Conservation (phyloP, 2,329 filamentous ascomycete genomes). For the Colletotrichum lentis region DNA sequence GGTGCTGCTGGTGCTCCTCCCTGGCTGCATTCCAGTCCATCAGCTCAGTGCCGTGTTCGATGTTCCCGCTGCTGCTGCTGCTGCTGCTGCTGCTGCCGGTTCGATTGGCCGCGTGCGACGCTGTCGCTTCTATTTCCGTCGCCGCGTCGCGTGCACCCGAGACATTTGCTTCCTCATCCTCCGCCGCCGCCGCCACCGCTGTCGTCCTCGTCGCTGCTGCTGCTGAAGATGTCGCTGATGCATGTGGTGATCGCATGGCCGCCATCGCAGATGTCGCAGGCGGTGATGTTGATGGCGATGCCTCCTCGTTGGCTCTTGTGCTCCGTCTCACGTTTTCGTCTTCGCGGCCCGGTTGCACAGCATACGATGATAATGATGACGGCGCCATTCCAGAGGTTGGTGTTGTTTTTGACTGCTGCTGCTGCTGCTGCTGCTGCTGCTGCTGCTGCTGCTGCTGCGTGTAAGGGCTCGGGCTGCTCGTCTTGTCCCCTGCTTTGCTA, state of each 20-base stretch:
- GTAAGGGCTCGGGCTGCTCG: constrained; percentile 7
- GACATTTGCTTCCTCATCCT: constrained; percentile 29
- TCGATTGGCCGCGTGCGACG: neutral
- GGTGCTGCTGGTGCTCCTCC: neutral
- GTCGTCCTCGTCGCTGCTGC: neutral
- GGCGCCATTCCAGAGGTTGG: constrained; percentile 11
- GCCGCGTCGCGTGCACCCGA: constrained; percentile 31
- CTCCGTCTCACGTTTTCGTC: neutral
- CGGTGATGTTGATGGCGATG: neutral
- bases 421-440: constrained; percentile 4
- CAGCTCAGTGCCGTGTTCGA: neutral
- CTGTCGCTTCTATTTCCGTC: neutral
- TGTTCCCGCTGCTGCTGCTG: neutral
- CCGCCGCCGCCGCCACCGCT: neutral
- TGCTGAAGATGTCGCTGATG: neutral
- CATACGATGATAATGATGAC: constrained; percentile 1
- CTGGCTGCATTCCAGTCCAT: neutral
- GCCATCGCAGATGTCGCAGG: neutral
- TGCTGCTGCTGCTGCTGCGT: too few species aligned
- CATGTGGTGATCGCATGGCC: constrained; percentile 16
- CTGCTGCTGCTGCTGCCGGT: neutral
- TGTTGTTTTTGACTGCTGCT: neutral
- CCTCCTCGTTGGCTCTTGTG: neutral
- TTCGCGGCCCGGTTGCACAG: neutral
- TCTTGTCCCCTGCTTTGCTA: constrained; percentile 7